Evolutionary conservation across 805 yeast species (phyloP).

Genomic region (Pichia scutulata): DNA sequence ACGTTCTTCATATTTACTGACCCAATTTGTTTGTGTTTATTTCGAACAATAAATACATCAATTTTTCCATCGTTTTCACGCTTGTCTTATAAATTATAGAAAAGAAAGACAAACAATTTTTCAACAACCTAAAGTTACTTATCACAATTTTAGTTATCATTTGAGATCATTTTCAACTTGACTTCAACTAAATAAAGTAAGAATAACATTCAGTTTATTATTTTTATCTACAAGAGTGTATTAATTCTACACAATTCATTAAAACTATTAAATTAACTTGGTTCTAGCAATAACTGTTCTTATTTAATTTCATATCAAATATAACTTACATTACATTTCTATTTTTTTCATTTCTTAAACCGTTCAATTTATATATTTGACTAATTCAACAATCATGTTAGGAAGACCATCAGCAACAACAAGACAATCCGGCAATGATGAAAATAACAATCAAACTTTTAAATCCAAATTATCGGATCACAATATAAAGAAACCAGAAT

Average conservation of each 20-base stretch:
- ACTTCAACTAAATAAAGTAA: neutral
- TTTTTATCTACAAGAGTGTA: too few species aligned
- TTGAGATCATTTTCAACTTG: neutral
- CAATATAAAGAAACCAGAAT: neutral
- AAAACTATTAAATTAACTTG: neutral
- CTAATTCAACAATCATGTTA: constrained; percentile 7
- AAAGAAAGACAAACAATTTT: neutral
- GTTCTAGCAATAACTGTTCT: neutral
- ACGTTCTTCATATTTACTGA: neutral
- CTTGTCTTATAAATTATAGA: neutral
- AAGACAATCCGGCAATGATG: constrained; percentile 20
- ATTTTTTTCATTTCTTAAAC: neutral
- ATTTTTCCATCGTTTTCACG: neutral
- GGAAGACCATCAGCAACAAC: constrained; percentile 12
- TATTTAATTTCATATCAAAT: neutral
- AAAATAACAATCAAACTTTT: constrained; percentile 13
- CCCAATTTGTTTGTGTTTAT: neutral
- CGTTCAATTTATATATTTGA: neutral
- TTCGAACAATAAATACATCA: neutral
- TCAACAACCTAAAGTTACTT: constrained; percentile 1
- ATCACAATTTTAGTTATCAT: neutral
- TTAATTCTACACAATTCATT: neutral
- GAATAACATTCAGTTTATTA: neutral
- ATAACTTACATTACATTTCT: neutral
- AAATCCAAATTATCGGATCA: neutral